phyloP scores from a whole-genome alignment of 2,329 filamentous ascomycete species.

The Fonsecaea monophora region DNA sequence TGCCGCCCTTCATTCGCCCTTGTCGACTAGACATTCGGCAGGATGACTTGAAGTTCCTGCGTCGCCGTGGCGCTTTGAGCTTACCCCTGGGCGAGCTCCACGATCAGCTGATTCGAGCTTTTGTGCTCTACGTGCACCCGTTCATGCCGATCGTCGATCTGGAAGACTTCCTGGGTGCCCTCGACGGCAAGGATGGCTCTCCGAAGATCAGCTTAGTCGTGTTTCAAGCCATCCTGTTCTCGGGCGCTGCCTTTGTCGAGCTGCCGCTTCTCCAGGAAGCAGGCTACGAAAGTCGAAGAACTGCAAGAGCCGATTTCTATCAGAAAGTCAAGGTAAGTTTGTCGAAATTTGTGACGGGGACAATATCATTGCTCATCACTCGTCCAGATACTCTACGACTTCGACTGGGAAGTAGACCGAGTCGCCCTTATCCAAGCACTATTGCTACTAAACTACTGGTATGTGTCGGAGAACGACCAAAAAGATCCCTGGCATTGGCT shows the following conservation, averaged over 20 bases:
- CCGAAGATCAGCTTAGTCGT: constrained; percentile 77
- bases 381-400: constrained; percentile 78
- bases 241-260: constrained; percentile 78
- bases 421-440: constrained; percentile 88
- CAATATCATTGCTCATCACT: background rate
- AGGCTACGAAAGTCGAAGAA: constrained; percentile 58
- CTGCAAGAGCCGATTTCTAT: constrained; percentile 81
- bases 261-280: constrained; percentile 27
- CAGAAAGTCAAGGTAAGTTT: constrained; percentile 78
- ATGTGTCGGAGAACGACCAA: constrained; percentile 93
- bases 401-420: constrained; percentile 90
- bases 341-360: constrained; percentile 70
- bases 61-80: constrained; percentile 69
- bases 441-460: constrained; percentile 94
- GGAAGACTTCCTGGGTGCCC: constrained; percentile 26
- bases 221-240: constrained; percentile 95
- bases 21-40: constrained; percentile 22
- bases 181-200: constrained; percentile 72
- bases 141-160: constrained; percentile 85
- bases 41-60: constrained; percentile 32
- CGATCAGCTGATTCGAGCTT: constrained; percentile 79
- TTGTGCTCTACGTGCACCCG: constrained; percentile 87
- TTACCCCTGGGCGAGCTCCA: constrained; percentile 74
- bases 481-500: constrained; percentile 99
- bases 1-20: constrained; percentile 32